Conservation (phyloP, 1,284 basidiomycete species). For the Cutaneotrichosporon cyanovorans region DNA sequence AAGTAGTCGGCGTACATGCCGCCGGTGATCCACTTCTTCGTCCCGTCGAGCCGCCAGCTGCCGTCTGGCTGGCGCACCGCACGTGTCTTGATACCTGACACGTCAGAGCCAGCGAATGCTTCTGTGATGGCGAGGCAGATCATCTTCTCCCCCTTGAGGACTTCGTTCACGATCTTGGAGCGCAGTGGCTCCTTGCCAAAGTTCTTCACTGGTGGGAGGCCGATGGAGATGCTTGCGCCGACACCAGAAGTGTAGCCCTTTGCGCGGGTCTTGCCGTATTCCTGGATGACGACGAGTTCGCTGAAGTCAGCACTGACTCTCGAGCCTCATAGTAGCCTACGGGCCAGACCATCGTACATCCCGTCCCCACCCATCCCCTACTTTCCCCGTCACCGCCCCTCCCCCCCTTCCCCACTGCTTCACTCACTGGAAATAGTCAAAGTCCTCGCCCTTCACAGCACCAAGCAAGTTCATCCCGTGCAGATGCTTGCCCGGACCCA, state of each 20-base stretch:
- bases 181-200: slow-evolving; percentile 53
- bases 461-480: slow-evolving; percentile 72
- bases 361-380: too few species aligned
- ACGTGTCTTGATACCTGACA: slow-evolving; percentile 70
- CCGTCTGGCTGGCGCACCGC: slow-evolving; percentile 78
- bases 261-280: slow-evolving; percentile 66
- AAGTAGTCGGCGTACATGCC: slow-evolving; percentile 52
- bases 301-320: too few species aligned
- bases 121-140: slow-evolving; percentile 76
- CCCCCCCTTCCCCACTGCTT: not conserved
- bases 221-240: slow-evolving; percentile 63
- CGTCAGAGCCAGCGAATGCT: slow-evolving; percentile 86
- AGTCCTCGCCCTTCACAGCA: slow-evolving; percentile 81
- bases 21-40: slow-evolving; percentile 91
- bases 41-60: slow-evolving; percentile 71
- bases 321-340: too few species aligned
- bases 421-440: slow-evolving; percentile 58
- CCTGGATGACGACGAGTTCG: slow-evolving; percentile 78
- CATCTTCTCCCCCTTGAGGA: slow-evolving; percentile 62
- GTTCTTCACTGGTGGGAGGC: slow-evolving; percentile 58
- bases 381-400: too few species aligned
- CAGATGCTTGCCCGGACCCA: slow-evolving; percentile 71
- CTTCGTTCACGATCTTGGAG: slow-evolving; percentile 64
- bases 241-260: slow-evolving; percentile 77
- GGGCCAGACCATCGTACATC: too few species aligned